A percentile compares a stretch with the other conserved stretches of the same genome.
Evolutionary conservation across 805 yeast genomes (phyloP).

Genomic region (Metschnikowia shivogae): DNA sequence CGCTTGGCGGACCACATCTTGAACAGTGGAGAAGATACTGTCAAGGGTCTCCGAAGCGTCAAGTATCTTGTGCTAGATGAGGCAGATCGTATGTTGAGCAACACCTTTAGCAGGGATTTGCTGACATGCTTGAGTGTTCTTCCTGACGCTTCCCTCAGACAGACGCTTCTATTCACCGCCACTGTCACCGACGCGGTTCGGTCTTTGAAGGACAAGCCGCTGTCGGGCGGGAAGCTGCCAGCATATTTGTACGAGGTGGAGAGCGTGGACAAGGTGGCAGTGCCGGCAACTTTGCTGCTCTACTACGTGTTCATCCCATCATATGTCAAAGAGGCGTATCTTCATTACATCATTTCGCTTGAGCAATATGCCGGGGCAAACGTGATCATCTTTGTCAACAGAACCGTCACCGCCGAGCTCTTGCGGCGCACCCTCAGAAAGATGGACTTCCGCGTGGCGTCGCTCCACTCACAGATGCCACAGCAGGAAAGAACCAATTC

Average conservation of each 20-base stretch:
- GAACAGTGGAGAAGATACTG: slow-evolving; percentile 84
- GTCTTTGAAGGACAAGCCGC: slow-evolving; percentile 62
- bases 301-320: slow-evolving; percentile 76
- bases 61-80: slow-evolving; percentile 88
- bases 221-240: slow-evolving; percentile 50
- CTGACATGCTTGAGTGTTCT: slow-evolving; percentile 65
- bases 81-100: slow-evolving; percentile 86
- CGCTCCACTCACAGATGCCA: slow-evolving; percentile 92
- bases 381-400: slow-evolving; percentile 85
- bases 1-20: slow-evolving; percentile 88
- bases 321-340: slow-evolving; percentile 84
- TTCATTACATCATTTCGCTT: slow-evolving; percentile 61
- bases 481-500: slow-evolving; percentile 90
- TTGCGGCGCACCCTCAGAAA: slow-evolving; percentile 70
- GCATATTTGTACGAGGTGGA: slow-evolving; percentile 75
- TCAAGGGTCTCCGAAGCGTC: slow-evolving; percentile 71
- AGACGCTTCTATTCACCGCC: slow-evolving; percentile 90
- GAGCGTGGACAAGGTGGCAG: slow-evolving; percentile 66
- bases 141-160: slow-evolving; percentile 71
- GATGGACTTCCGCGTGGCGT: slow-evolving; percentile 76
- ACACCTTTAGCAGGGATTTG: slow-evolving; percentile 78
- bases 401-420: slow-evolving; percentile 87
- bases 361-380: slow-evolving; percentile 62
- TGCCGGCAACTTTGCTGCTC: slow-evolving; percentile 68
- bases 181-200: slow-evolving; percentile 92